phyloP scores from a whole-genome alignment of 768 basidiomycete genomes.

The Cyathus striatus region DNA sequence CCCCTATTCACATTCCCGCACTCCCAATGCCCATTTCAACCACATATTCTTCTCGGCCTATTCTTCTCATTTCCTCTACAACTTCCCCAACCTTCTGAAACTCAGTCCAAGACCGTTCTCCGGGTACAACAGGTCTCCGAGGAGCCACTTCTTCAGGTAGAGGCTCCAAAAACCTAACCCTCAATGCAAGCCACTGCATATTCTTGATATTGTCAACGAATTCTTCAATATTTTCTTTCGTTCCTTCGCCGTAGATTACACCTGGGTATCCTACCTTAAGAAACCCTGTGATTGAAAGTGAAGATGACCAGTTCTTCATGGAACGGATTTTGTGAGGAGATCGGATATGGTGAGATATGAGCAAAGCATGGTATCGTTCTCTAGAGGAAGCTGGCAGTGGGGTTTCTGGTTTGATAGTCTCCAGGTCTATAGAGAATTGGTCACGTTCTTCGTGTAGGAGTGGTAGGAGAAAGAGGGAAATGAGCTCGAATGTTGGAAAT shows the following conservation, averaged over 20 bases:
- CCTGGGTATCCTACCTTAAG: conserved; percentile 76
- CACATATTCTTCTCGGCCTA: conserved; percentile 51
- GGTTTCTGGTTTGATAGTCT: background rate
- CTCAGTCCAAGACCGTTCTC: conserved; percentile 43
- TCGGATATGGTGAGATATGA: conserved; percentile 71
- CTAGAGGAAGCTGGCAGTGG: conserved; percentile 4
- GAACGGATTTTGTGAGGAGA: conserved; percentile 60
- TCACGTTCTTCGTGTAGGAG: conserved; percentile 38
- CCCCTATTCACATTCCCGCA: conserved; percentile 15
- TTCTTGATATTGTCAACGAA: conserved; percentile 63
- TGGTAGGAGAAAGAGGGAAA: conserved; percentile 55
- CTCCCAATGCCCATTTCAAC: conserved; percentile 65
- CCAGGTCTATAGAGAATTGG: too few species aligned
- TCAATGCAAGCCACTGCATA: conserved; percentile 77
- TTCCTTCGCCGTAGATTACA: conserved; percentile 67
- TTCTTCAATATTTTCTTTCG: conserved; percentile 45
- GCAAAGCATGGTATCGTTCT: conserved; percentile 48
- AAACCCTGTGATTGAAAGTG: conserved; percentile 55
- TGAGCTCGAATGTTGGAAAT: conserved; percentile 55
- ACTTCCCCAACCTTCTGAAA: conserved; percentile 68
- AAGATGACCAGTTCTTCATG: conserved; percentile 49
- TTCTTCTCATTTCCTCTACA: conserved; percentile 56
- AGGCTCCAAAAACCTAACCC: conserved; percentile 55
- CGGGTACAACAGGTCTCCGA: background rate
- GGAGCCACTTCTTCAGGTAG: conserved; percentile 9